These are phyloP conservation scores for Leptoxyphium fumago DNA, from an alignment of 2,329 filamentous ascomycete species.

Conservation along the genomic window DNA sequence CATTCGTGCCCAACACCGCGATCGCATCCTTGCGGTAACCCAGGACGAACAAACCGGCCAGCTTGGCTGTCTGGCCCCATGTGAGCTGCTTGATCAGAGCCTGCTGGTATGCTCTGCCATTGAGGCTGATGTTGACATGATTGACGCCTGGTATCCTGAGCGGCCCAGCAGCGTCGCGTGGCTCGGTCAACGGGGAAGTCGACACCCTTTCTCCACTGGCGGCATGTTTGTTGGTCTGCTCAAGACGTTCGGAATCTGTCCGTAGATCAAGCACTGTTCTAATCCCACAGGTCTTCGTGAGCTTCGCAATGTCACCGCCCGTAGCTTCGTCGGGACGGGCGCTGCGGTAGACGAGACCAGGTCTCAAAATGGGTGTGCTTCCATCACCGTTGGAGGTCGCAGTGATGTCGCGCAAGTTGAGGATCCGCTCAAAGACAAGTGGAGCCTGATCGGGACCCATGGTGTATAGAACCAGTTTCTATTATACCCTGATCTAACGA, in stretches of 20 bases:
- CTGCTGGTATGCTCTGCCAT: constrained; percentile 55
- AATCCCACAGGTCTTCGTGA: constrained; percentile 48
- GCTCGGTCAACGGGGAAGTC: constrained; percentile 28
- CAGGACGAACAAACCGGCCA: constrained; percentile 47
- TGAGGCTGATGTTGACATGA: constrained; percentile 58
- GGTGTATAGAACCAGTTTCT: no score
- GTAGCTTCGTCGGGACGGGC: constrained; percentile 52
- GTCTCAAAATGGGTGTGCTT: constrained; percentile 27
- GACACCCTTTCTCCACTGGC: constrained; percentile 21
- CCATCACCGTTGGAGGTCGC: constrained; percentile 47
- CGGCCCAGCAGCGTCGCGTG: constrained; percentile 32
- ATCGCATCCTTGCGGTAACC: constrained; percentile 58
- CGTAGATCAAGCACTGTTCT: constrained; percentile 66
- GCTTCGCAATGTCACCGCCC: constrained; percentile 42
- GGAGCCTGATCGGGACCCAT: no score
- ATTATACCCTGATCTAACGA: no score
- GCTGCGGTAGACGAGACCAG: constrained; percentile 13
- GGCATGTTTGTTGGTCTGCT: constrained; percentile 41
- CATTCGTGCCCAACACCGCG: constrained; percentile 50
- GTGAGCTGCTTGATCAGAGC: constrained; percentile 53
- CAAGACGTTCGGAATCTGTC: constrained; percentile 42
- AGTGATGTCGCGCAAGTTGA: constrained; percentile 69
- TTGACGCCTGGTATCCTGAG: constrained; percentile 47
- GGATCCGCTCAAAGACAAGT: constrained; percentile 39
- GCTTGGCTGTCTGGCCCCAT: constrained; percentile 49